Percentiles rank a stretch among this genome's conserved stretches.
These are phyloP conservation scores for Abelmoschus esculentus DNA, from an alignment of 345 rosid species.

Conservation along the genomic window DNA sequence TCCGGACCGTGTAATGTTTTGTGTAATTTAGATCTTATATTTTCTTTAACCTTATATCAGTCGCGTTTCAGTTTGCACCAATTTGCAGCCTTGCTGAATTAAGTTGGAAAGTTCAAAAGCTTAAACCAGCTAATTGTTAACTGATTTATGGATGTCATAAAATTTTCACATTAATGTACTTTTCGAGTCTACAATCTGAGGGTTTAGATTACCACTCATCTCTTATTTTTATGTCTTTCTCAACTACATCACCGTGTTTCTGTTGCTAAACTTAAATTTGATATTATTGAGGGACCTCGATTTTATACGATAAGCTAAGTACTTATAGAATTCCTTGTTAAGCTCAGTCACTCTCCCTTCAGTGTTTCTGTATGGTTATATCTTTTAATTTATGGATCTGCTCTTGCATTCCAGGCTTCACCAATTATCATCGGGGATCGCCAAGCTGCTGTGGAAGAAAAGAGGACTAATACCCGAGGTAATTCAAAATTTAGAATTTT, in stretches of 20 bases:
- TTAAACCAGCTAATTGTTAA: neutral
- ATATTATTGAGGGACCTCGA: neutral
- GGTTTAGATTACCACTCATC: neutral
- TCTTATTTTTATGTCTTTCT: neutral
- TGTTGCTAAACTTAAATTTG: neutral
- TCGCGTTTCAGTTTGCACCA: neutral
- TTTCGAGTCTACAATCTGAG: neutral
- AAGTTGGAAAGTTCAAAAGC: neutral
- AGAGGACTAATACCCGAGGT: constrained; percentile 56
- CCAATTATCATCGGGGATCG: constrained; percentile 44
- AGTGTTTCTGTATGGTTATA: neutral
- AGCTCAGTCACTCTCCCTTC: neutral
- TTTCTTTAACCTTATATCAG: neutral
- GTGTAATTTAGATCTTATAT: neutral
- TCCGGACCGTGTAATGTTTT: neutral
- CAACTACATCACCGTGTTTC: neutral
- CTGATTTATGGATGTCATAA: neutral
- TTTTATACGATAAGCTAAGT: neutral
- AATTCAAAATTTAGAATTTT: constrained; percentile 11
- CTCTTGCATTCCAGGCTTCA: constrained; percentile 41
- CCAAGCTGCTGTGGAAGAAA: constrained; percentile 45
- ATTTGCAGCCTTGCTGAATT: constrained; percentile 3
- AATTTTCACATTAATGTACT: neutral
- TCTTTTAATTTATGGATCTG: neutral
- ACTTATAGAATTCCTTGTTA: neutral